Conservation (phyloP, 2,329 filamentous ascomycete species). For the Fusarium staphyleae region DNA sequence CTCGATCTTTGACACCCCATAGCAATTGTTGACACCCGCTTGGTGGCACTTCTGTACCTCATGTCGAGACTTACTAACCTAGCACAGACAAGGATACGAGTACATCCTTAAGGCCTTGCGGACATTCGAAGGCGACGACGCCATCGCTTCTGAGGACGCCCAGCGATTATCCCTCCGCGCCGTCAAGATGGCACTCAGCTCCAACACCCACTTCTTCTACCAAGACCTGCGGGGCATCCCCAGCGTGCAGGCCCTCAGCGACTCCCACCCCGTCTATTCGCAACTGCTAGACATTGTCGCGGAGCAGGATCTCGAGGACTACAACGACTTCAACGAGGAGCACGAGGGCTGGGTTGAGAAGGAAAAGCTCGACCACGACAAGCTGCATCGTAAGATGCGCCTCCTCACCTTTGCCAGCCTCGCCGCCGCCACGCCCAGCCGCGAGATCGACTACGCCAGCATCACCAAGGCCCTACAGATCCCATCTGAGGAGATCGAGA, state of each 20-base stretch:
- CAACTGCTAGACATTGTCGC: slow-evolving; percentile 96
- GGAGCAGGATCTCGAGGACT: slow-evolving; percentile 92
- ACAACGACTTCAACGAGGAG: slow-evolving; percentile 93
- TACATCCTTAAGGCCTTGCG: slow-evolving; percentile 70
- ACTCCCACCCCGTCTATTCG: slow-evolving; percentile 83
- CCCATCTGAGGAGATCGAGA: slow-evolving; percentile 83
- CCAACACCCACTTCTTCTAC: slow-evolving; percentile 70
- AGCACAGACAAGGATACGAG: slow-evolving; percentile 65
- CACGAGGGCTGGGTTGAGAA: slow-evolving; percentile 85
- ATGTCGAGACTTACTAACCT: slow-evolving; percentile 22
- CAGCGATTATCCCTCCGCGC: slow-evolving; percentile 66
- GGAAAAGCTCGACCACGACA: slow-evolving; percentile 73
- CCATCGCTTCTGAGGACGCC: slow-evolving; percentile 65
- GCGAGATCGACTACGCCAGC: slow-evolving; percentile 85
- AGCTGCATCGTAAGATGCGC: slow-evolving; percentile 93
- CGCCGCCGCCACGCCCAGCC: slow-evolving; percentile 80
- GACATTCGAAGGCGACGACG: slow-evolving; percentile 65
- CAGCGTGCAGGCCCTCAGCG: slow-evolving; percentile 84
- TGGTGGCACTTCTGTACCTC: neutral
- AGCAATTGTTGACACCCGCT: neutral
- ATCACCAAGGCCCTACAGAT: slow-evolving; percentile 89
- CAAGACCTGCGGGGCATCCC: slow-evolving; percentile 82
- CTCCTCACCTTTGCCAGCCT: slow-evolving; percentile 91
- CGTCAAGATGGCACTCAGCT: slow-evolving; percentile 60
- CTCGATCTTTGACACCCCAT: neutral